These are phyloP conservation scores for Penicillium corylophilum DNA, from an alignment of 2,329 filamentous ascomycete genomes.

Conservation along the genomic window DNA sequence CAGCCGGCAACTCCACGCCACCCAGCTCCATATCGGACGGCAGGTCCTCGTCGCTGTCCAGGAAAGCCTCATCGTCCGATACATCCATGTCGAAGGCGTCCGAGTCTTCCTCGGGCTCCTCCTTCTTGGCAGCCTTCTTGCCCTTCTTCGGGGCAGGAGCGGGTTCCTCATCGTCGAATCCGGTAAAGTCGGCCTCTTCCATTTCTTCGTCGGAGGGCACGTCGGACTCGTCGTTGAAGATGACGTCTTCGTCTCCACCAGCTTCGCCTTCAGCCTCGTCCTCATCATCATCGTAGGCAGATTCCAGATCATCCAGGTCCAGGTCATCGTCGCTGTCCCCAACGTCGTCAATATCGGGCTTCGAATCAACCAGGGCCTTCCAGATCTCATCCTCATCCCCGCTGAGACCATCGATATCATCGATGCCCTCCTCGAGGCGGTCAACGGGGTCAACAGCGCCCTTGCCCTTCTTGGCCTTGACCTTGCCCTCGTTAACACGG, in stretches of 20 bases:
- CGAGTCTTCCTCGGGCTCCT: slow-evolving; percentile 52
- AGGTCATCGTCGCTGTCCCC: slow-evolving; percentile 59
- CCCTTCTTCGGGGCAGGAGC: slow-evolving; percentile 26
- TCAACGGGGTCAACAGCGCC: slow-evolving; percentile 48
- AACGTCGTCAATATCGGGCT: slow-evolving; percentile 71
- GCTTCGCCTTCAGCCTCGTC: slow-evolving; percentile 45
- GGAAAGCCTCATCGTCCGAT: slow-evolving; percentile 46
- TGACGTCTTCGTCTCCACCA: slow-evolving; percentile 47
- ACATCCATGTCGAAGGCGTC: slow-evolving; percentile 54
- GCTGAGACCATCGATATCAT: slow-evolving; percentile 53
- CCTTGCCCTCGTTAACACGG: slow-evolving; percentile 63
- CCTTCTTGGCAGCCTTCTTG: slow-evolving; percentile 27
- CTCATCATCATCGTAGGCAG: slow-evolving; percentile 51
- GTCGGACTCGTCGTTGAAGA: slow-evolving; percentile 49
- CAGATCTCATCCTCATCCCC: slow-evolving; percentile 79
- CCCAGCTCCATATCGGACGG: slow-evolving; percentile 51
- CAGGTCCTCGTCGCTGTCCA: slow-evolving; percentile 56
- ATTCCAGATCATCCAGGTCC: slow-evolving; percentile 56
- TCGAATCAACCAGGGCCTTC: slow-evolving; percentile 81
- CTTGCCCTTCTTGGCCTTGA: slow-evolving; percentile 54
- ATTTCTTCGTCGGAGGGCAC: slow-evolving; percentile 48
- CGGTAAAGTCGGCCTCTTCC: slow-evolving; percentile 49
- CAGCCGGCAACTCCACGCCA: slow-evolving; percentile 43
- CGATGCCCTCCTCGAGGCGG: slow-evolving; percentile 43
- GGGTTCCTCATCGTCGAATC: slow-evolving; percentile 46